These are phyloP conservation scores for Pestalotiopsis sp. DNA, from an alignment of 2,329 filamentous ascomycete species.

Conservation along the genomic window DNA sequence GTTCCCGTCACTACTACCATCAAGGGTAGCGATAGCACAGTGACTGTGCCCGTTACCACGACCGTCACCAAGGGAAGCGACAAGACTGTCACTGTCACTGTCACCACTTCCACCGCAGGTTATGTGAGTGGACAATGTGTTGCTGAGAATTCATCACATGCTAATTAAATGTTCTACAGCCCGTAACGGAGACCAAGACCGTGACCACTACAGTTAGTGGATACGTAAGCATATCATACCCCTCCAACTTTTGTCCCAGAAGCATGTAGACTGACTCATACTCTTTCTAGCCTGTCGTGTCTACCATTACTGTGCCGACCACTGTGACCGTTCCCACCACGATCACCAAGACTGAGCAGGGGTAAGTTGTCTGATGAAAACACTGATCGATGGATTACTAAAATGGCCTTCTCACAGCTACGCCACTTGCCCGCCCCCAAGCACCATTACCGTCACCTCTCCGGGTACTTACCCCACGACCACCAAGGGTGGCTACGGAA, in stretches of 20 bases:
- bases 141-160: not conserved
- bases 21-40: not conserved
- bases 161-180: not conserved
- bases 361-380: not conserved
- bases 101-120: not conserved
- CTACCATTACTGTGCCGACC: not conserved
- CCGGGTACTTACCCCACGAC: not conserved
- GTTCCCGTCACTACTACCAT: not conserved
- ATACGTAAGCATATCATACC: not conserved
- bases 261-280: not conserved
- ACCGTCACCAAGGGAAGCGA: not conserved
- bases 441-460: conserved; percentile 1
- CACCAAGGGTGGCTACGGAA: not conserved
- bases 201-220: not conserved
- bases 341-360: not conserved
- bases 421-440: conserved; percentile 1
- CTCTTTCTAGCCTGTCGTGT: not conserved
- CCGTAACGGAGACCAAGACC: conserved; percentile 1
- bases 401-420: not conserved
- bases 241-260: not conserved
- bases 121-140: not conserved
- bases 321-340: not conserved
- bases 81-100: not conserved
- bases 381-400: not conserved
- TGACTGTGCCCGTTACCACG: not conserved